Percentiles rank a stretch among this genome's conserved stretches.
Evolutionary conservation across 179 eudicot species (phyloP).

Genomic region (Spinacia oleracea): DNA sequence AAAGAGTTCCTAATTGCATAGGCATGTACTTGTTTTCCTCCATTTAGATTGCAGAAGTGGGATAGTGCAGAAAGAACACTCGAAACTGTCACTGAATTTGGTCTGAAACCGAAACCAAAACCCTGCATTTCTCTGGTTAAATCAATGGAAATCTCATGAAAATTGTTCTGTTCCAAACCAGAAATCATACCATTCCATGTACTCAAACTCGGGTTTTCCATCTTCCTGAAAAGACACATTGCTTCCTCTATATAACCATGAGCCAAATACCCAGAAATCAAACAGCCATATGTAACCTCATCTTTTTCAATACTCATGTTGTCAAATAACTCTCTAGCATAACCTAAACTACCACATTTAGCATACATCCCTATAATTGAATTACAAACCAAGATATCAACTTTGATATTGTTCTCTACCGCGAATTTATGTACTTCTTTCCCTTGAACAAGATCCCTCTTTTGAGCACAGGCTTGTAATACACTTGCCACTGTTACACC

Average conservation of each 20-base stretch:
- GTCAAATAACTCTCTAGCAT: constrained; percentile 56
- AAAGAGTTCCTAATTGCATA: constrained; percentile 52
- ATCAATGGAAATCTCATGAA: constrained; percentile 37
- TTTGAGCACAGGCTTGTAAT: constrained; percentile 60
- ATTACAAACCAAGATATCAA: constrained; percentile 53
- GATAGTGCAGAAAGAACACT: constrained; percentile 58
- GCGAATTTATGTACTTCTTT: constrained; percentile 51
- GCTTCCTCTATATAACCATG: constrained; percentile 66
- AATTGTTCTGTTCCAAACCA: constrained; percentile 56
- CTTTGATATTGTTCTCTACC: constrained; percentile 39
- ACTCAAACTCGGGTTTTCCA: constrained; percentile 52
- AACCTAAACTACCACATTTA: constrained; percentile 73
- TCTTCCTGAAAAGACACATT: constrained; percentile 42
- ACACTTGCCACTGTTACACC: constrained; percentile 53
- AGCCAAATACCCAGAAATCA: constrained; percentile 61
- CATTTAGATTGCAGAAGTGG: constrained; percentile 43
- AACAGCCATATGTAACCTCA: constrained; percentile 57
- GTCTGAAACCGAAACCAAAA: constrained; percentile 40
- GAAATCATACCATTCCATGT: constrained; percentile 67
- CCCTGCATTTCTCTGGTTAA: constrained; percentile 51
- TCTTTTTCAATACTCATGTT: constrained; percentile 61
- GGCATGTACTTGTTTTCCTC: constrained; percentile 54
- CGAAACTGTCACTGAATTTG: constrained; percentile 59
- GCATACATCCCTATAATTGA: constrained; percentile 59
- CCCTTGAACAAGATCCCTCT: constrained; percentile 57